Percentiles rank a stretch among this genome's conserved stretches.
phyloP scores from a whole-genome alignment of 352 stramenopile genomes.

The Phytophthora fragariae region DNA sequence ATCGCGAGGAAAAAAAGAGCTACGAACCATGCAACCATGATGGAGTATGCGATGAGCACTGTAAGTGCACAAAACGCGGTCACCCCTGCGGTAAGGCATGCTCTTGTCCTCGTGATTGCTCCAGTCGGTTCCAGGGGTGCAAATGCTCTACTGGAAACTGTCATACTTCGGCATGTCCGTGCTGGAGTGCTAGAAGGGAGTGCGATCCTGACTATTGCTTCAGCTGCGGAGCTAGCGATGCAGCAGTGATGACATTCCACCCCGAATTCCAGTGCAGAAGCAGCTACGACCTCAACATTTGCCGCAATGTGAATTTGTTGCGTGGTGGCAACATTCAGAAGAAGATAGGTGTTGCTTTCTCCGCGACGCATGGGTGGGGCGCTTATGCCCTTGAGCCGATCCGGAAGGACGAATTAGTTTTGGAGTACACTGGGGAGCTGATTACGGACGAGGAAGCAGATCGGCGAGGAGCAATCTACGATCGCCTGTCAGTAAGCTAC shows the following conservation, averaged over 20 bases:
- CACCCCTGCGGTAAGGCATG: constrained; percentile 74
- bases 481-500: constrained; percentile 79
- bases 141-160: constrained; percentile 65
- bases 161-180: constrained; percentile 58
- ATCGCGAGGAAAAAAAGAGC: constrained; percentile 59
- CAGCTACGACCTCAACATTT: constrained; percentile 52
- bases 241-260: constrained; percentile 58
- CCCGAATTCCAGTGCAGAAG: constrained; percentile 29
- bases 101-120: constrained; percentile 65
- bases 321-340: constrained; percentile 48
- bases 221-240: constrained; percentile 70
- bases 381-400: constrained; percentile 74
- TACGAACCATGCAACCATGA: constrained; percentile 74
- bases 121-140: constrained; percentile 75
- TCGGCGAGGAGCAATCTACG: constrained; percentile 77
- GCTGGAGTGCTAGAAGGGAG: constrained; percentile 58
- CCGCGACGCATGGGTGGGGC: constrained; percentile 73
- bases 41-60: constrained; percentile 57
- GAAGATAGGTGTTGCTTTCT: constrained; percentile 76
- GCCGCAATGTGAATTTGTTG: constrained; percentile 72
- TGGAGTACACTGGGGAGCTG: constrained; percentile 77
- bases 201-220: constrained; percentile 84
- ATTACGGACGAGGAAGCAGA: constrained; percentile 84
- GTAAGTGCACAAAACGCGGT: constrained; percentile 57
- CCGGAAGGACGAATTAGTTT: constrained; percentile 72